A percentile compares a stretch with the other conserved stretches of the same genome.
Conservation (phyloP, 441 rosid genomes). For the Adansonia gregorii region DNA sequence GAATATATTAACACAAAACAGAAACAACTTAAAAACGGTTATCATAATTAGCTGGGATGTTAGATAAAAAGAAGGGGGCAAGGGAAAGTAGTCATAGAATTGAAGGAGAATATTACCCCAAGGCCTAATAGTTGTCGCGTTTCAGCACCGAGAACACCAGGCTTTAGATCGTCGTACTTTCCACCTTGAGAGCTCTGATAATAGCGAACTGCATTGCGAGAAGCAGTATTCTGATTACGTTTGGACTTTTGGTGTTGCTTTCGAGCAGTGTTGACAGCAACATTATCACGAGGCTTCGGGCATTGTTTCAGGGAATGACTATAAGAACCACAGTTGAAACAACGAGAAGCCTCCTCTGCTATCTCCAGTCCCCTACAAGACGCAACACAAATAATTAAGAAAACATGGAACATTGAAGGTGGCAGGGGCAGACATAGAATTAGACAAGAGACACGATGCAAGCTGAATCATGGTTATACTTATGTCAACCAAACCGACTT, state of each 20-base stretch:
- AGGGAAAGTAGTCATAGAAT: neutral
- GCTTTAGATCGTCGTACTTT: conserved; percentile 86
- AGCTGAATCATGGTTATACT: neutral
- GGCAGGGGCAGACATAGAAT: neutral
- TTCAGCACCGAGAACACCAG: conserved; percentile 83
- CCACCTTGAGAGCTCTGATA: conserved; percentile 73
- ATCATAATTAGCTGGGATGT: neutral
- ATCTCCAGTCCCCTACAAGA: conserved; percentile 74
- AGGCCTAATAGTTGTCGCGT: conserved; percentile 80
- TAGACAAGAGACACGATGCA: neutral
- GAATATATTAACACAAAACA: neutral
- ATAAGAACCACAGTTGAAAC: conserved; percentile 95
- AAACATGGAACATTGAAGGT: conserved; percentile 5
- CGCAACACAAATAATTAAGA: conserved; percentile 25
- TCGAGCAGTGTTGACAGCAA: conserved; percentile 84
- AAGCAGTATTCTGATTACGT: conserved; percentile 60
- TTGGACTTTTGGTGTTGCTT: conserved; percentile 65
- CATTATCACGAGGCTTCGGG: conserved; percentile 81
- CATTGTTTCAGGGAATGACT: conserved; percentile 91
- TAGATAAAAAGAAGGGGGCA: conserved; percentile 25
- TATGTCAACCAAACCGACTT: neutral
- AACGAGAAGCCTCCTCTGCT: conserved; percentile 74
- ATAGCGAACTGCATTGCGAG: conserved; percentile 69
- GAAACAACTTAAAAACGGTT: neutral
- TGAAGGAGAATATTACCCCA: conserved; percentile 58